Evolutionary conservation across 73 alveolate genomes (phyloP), one percentile per base, ranked within the genome.

Genomic region (Paramecium pentaurelia): DNA sequence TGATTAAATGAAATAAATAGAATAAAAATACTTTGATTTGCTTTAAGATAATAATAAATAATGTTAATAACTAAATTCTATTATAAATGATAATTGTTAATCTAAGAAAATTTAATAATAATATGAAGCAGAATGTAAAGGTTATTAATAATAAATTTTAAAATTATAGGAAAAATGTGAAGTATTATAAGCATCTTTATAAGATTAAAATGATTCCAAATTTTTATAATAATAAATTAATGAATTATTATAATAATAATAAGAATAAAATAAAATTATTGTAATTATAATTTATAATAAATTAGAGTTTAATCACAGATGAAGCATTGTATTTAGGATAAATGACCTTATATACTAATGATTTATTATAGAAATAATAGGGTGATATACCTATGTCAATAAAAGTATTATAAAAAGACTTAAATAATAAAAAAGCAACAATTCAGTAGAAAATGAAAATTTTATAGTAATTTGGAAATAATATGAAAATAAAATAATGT

Each of bases 241-340:
- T 30, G 58, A 73, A 28, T 22, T 73, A 25, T 30, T 34, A 38
- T 22, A 73, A 37, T 73, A 73, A 38, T 73, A 37, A 73, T 38
- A n/a, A 73, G 87, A 73, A 28, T 38, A 73, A 73, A 73, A 34
- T 10, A 73, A 73, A 16, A 73, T 73, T 30, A 73, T 73, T 37
- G 87, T 73, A 73, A 73, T 73, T 73, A 32, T 37, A 37, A 28
- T 64, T 32, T 11, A 54, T 68, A 32, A 14, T 32, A 37, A 30
- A 36, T 38, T 73, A 73, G 87, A 37, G 47, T 37, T 73, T 73
- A 36, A 38, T 73, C 1, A 73, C 87, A 36, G 87, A 73, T 73
- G 87, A 73, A 73, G 87, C 87, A 37, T 38, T 73, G 37, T 73
- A 73, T 73, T 73, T 73, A n/a, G 87, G 87, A 37, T 40, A 73